phyloP scores from a whole-genome alignment of 1,284 basidiomycete genomes.

The Fomitopsis schrenkii region DNA sequence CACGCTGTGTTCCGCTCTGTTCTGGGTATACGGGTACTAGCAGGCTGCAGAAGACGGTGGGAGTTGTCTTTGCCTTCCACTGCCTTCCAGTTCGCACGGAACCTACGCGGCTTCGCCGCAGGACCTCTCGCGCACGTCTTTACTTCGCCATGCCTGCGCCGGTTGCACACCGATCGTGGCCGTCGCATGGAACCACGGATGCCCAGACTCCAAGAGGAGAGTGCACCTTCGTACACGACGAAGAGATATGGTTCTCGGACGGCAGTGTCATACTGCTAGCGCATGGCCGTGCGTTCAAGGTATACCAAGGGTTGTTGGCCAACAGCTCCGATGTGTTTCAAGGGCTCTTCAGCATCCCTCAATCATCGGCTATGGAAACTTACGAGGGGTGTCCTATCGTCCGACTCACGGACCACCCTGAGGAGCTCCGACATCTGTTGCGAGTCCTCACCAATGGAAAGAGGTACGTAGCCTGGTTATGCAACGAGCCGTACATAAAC shows the following conservation, averaged over 20 bases:
- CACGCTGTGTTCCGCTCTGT: too few relatives aligned
- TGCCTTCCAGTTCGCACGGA: too few relatives aligned
- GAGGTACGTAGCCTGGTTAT: not conserved
- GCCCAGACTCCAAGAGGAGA: too few relatives aligned
- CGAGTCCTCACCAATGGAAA: not conserved
- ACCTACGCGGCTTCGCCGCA: too few relatives aligned
- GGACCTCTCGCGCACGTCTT: too few relatives aligned
- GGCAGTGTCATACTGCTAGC: slow-evolving; percentile 19
- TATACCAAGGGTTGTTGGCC: not conserved
- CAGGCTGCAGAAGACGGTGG: too few relatives aligned
- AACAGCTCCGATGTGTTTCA: slow-evolving; percentile 6
- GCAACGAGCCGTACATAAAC: not conserved
- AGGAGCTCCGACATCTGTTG: slow-evolving; percentile 4
- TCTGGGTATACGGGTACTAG: too few relatives aligned
- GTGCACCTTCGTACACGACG: not conserved
- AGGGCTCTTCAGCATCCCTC: slow-evolving; percentile 7
- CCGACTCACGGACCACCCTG: slow-evolving; percentile 1
- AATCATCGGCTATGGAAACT: not conserved
- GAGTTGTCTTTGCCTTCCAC: too few relatives aligned
- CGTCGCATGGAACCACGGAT: too few relatives aligned
- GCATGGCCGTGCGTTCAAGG: not conserved
- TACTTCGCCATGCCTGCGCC: too few relatives aligned
- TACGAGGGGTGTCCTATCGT: slow-evolving; percentile 8
- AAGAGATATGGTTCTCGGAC: slow-evolving; percentile 20
- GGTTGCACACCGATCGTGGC: too few relatives aligned